phyloP scores from a whole-genome alignment of 768 basidiomycete species.

The Boletus rubroflammeus region DNA sequence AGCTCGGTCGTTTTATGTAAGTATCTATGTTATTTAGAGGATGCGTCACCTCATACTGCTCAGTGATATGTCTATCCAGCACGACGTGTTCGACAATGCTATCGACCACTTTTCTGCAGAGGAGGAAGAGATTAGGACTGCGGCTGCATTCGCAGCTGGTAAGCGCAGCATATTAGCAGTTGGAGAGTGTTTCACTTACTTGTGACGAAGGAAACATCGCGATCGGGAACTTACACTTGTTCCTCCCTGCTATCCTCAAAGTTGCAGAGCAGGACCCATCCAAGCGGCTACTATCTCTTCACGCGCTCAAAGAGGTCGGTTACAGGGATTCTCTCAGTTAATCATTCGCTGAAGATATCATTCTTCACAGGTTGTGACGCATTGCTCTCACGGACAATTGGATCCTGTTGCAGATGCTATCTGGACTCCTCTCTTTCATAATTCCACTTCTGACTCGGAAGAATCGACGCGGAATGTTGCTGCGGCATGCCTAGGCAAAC shows the following conservation, averaged over 20 bases:
- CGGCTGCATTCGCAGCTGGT: conserved; percentile 94
- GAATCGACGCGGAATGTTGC: conserved; percentile 93
- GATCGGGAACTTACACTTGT: conserved; percentile 85
- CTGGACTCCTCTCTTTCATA: conserved; percentile 90
- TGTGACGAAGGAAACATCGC: conserved; percentile 79
- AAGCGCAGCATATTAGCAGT: conserved; percentile 15
- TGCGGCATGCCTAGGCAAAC: conserved; percentile 93
- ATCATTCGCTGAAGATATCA: not conserved
- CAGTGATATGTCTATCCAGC: conserved; percentile 84
- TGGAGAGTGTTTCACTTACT: not conserved
- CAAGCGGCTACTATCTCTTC: conserved; percentile 80
- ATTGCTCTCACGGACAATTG: conserved; percentile 80
- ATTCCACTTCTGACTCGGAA: conserved; percentile 77
- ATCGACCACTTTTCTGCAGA: conserved; percentile 74
- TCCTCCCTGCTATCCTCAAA: conserved; percentile 81
- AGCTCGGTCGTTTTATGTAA: conserved; percentile 89
- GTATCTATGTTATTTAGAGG: not conserved
- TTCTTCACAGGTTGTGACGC: conserved; percentile 72
- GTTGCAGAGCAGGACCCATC: conserved; percentile 70
- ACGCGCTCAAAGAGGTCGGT: conserved; percentile 87
- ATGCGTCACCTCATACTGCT: conserved; percentile 1
- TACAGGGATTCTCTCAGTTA: not conserved
- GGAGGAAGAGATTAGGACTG: conserved; percentile 82
- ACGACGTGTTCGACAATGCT: conserved; percentile 70
- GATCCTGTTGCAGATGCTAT: conserved; percentile 85